phyloP scores from a whole-genome alignment of 2,329 filamentous ascomycete species.

The Escovopsis sp. region DNA sequence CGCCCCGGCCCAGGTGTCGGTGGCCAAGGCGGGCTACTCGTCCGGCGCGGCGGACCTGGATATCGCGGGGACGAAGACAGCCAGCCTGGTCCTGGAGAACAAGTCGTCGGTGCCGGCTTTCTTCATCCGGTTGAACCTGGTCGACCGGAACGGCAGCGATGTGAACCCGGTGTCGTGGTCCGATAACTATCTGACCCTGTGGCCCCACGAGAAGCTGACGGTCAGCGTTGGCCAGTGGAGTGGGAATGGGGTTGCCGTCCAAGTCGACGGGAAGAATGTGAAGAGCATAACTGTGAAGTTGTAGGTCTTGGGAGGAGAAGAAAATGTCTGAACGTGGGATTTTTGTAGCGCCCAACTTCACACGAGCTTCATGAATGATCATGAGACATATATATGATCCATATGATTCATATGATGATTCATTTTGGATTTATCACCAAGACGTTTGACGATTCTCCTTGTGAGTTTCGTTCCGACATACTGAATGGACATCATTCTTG shows the following conservation, averaged over 20 bases:
- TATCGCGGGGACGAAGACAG: conserved; percentile 1
- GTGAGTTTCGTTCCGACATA: no score
- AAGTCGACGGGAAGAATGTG: conserved; percentile 8
- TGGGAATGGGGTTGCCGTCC: conserved; percentile 4
- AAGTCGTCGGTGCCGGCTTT: conserved; percentile 37
- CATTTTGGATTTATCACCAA: background rate
- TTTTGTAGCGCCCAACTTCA: no score
- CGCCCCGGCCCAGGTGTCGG: conserved; percentile 21
- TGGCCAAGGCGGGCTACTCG: conserved; percentile 6
- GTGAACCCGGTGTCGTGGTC: conserved; percentile 40
- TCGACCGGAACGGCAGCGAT: conserved; percentile 28
- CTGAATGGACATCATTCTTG: no score
- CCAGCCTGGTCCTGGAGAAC: conserved; percentile 35
- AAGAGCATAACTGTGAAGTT: conserved; percentile 3
- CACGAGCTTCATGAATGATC: no score
- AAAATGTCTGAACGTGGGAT: background rate
- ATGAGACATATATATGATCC: no score
- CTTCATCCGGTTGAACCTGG: conserved; percentile 38
- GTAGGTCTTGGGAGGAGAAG: background rate
- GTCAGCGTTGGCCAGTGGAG: conserved; percentile 9
- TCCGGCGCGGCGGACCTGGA: conserved; percentile 3
- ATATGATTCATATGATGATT: no score
- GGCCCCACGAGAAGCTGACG: conserved; percentile 35
- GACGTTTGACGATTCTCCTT: background rate
- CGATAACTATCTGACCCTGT: conserved; percentile 49